phyloP scores from a whole-genome alignment of 2,329 filamentous ascomycete genomes.

The Nothopassalora personata region DNA sequence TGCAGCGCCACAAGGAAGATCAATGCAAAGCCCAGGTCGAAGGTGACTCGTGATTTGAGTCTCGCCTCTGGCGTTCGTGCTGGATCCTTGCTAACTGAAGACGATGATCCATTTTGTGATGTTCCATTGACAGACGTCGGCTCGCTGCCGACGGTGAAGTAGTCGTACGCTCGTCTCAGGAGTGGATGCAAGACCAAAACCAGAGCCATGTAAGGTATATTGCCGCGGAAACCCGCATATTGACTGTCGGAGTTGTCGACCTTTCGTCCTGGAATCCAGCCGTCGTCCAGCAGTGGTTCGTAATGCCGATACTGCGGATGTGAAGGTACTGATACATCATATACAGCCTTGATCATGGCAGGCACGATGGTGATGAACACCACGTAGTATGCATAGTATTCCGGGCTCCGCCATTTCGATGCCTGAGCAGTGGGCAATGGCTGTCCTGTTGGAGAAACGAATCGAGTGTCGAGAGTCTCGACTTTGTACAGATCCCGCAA shows the following conservation, averaged over 20 bases:
- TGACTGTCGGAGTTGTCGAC: slow-evolving; percentile 89
- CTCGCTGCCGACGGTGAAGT: slow-evolving; percentile 21
- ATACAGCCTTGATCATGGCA: slow-evolving; percentile 82
- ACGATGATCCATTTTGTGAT: background rate
- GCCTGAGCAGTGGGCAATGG: slow-evolving; percentile 44
- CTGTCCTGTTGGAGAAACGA: slow-evolving; percentile 58
- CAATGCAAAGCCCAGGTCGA: slow-evolving; percentile 76
- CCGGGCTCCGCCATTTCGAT: slow-evolving; percentile 73
- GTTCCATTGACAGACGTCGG: slow-evolving; percentile 1
- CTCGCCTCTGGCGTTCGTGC: slow-evolving; percentile 50
- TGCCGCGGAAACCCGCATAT: slow-evolving; percentile 77
- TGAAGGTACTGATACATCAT: slow-evolving; percentile 79
- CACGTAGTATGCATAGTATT: slow-evolving; percentile 78
- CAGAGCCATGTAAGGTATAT: slow-evolving; percentile 72
- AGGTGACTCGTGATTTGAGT: slow-evolving; percentile 64
- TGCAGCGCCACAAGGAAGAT: slow-evolving; percentile 75
- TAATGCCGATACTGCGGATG: slow-evolving; percentile 78
- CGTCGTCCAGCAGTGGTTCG: slow-evolving; percentile 63
- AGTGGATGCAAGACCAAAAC: slow-evolving; percentile 76
- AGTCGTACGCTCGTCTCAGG: slow-evolving; percentile 66
- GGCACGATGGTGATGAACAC: slow-evolving; percentile 65
- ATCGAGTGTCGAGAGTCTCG: slow-evolving; percentile 65
- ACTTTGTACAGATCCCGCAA: slow-evolving; percentile 52
- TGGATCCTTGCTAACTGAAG: slow-evolving; percentile 4
- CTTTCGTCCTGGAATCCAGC: slow-evolving; percentile 89